Base-by-base conservation (phyloP, 768 basidiomycete species). In the Rhizopogon vinicolor region DNA sequence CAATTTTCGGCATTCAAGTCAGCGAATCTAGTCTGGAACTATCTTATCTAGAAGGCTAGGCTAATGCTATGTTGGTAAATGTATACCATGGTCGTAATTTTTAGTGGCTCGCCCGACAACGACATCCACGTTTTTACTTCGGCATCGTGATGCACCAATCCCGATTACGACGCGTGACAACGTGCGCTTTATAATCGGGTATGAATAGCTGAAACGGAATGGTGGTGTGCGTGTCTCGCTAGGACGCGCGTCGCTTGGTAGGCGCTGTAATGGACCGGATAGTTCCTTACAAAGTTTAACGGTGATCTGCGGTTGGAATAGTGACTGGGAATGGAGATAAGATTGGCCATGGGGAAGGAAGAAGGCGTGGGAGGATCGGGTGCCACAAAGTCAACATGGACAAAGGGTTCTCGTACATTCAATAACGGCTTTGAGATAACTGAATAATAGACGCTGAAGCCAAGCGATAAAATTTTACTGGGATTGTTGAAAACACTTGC, bases 351-450 rank as follows among this genome's bases (percentile, higher is more conserved):
- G 44, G 35, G 28, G 25, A 67, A 67, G 63, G 69, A 67, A 67
- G 66, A 68, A 65, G 63, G 35, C 67, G 64, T 68, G 63, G 45
- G 66, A 61, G 52, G 40, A 43, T 7, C 29, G 43, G 25, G 25
- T 59, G 68, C 67, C 68, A 66, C 64, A 55, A 57, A 56, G 53
- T n/a, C 62, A 63, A 68, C 0, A 65, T 0, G 1, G 19, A n/a
- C 44, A 68, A 70, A 68, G 42, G 39, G 18, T 44, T 37, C 45
- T 51, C 13, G 33, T 49, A 42, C 69, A 68, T 60, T 68, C 65
- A 68, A 68, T 68, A 57, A 46, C 39, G 16, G 37, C 22, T 41
- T 63, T 62, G 25, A 58, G 67, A 68, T 68, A 57, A 65, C 66
- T 62, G 65, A 62, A 53, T 52, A 56, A 51, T 46, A 58, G 60